Evolutionary conservation across 805 yeast genomes (phyloP).

Genomic region (Myxozyma neotropica): DNA sequence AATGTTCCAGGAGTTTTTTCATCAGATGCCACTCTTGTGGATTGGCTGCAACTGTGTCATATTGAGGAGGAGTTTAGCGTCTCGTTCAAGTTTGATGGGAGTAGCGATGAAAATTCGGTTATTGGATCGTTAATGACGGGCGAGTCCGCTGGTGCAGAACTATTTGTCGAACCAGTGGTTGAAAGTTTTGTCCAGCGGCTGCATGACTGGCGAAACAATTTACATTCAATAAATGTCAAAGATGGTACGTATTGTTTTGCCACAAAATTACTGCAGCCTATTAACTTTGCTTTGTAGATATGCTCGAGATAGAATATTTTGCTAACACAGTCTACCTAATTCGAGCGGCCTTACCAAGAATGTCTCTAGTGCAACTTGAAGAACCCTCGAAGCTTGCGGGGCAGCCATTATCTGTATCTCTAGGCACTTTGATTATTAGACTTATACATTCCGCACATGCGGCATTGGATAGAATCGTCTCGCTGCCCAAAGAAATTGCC

Average conservation of each 20-base stretch:
- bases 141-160: not conserved
- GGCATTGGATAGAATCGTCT: constrained; percentile 4
- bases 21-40: not conserved
- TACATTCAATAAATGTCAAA: not conserved
- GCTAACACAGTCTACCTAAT: constrained; percentile 7
- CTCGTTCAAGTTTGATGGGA: constrained; percentile 9
- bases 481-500: not conserved
- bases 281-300: not conserved
- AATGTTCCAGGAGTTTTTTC: not conserved
- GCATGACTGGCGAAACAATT: not conserved
- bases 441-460: constrained; percentile 6
- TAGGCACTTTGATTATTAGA: constrained; percentile 1
- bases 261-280: not conserved
- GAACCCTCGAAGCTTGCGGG: not conserved
- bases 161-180: constrained; percentile 13
- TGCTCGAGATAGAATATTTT: constrained; percentile 11
- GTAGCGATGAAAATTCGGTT: not conserved
- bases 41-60: constrained; percentile 10
- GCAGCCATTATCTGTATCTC: not conserved
- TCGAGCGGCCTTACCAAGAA: constrained; percentile 7
- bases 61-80: constrained; percentile 3
- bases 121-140: constrained; percentile 1
- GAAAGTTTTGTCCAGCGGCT: constrained; percentile 4
- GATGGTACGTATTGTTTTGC: not conserved
- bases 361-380: constrained; percentile 2